A percentile compares a stretch with the other conserved stretches of the same genome.
phyloP scores from a whole-genome alignment of 768 basidiomycete species.

The Ephemerocybe angulata region DNA sequence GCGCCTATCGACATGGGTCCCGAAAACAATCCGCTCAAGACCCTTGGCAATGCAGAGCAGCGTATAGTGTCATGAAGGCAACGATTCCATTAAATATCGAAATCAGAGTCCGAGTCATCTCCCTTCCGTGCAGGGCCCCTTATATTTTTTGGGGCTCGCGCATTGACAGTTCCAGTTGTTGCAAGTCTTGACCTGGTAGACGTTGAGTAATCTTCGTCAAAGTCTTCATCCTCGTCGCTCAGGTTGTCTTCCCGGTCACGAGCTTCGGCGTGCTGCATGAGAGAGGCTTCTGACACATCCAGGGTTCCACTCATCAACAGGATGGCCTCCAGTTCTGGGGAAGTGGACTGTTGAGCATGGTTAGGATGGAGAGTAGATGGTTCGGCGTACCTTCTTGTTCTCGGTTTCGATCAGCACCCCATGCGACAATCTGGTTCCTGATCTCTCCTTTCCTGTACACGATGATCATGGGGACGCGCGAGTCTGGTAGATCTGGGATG shows the following conservation, averaged over 20 bases:
- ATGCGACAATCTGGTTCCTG: conserved; percentile 76
- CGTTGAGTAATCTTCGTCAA: conserved; percentile 40
- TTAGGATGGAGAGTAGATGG: conserved; percentile 1
- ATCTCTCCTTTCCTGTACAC: conserved; percentile 93
- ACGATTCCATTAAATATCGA: conserved; percentile 49
- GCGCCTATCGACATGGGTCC: too few relatives aligned
- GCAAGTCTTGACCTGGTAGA: conserved; percentile 57
- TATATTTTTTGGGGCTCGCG: conserved; percentile 50
- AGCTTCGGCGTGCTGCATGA: conserved; percentile 23
- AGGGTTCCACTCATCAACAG: conserved; percentile 64
- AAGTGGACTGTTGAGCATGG: neutral
- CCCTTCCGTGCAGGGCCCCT: conserved; percentile 34
- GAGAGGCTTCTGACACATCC: conserved; percentile 50
- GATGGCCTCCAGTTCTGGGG: conserved; percentile 65
- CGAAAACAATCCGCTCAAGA: too few relatives aligned
- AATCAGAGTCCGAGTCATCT: conserved; percentile 70
- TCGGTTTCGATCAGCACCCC: conserved; percentile 78
- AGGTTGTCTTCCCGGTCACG: conserved; percentile 36
- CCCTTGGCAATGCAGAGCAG: too few relatives aligned
- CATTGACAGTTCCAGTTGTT: conserved; percentile 49
- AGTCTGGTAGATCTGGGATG: conserved; percentile 93
- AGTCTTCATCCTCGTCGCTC: conserved; percentile 43
- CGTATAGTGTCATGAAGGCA: too few relatives aligned
- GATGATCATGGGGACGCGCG: conserved; percentile 86
- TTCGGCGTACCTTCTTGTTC: conserved; percentile 62